Base-by-base conservation (phyloP, 2,329 filamentous ascomycete genomes). In the Ascochyta koolunga region DNA sequence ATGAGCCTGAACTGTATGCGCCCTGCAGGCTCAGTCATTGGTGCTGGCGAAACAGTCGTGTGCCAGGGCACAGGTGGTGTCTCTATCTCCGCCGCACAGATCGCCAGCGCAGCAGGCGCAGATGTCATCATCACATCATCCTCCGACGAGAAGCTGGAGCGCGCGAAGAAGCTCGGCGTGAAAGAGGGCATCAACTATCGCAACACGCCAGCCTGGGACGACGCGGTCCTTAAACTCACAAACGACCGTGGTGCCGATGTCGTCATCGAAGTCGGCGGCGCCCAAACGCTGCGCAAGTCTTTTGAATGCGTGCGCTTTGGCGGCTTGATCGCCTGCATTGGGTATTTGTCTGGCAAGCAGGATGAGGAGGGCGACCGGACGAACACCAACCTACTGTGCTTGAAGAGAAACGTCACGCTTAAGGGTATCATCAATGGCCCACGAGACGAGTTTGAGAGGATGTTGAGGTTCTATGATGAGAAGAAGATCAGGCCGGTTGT, bases 391-490 rank as follows among this genome's bases (percentile, higher is more conserved):
- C 72, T 89, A 24, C 73, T 83, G 16, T 78, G 80, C 2, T 61
- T 83, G 38, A 73, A 76, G 56, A 73, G 79, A 19, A 84, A 78
- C 36, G 79, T 83, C 1, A 83, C 81, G 1, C 64, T 84, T 7
- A 83, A 82, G 67, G 82, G 87, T 0, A 81, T 89, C 6, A 63
- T 88, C 24, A 88, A 88, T 67, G 87, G 86, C 0, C 85, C 86
- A 0, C 80, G 79, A 58, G 82, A 85, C 57, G 74, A 80, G 35
- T 82, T 79, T 16, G 75, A 77, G 51, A 72, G 77, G 59, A 76
- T 79, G 75, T 59, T 73, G 40, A 56, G 60, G 40, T 78, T 79
- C 54, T 79, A 78, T 57, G 66, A 72, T 2, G 64, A 73, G 41
- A 75, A 78, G 57, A 45, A 73, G 56, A 77, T 79, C 18, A 70